Evolutionary conservation across 768 basidiomycete species (phyloP).

Genomic region (Russula emetica): DNA sequence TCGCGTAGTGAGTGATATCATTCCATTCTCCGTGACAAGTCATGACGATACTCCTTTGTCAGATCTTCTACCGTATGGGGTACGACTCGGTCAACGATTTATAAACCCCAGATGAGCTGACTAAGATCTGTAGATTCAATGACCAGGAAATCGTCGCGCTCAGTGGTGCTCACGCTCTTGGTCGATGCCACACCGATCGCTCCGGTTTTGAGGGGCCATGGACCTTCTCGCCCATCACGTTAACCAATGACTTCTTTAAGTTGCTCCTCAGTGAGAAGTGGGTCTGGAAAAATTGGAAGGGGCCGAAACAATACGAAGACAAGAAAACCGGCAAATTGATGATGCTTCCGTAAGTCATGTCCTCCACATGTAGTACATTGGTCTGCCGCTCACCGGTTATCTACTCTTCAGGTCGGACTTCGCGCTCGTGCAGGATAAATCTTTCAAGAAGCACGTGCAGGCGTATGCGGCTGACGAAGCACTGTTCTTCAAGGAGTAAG

Average conservation of each 20-base stretch:
- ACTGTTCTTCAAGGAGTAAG: constrained; percentile 92
- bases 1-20: constrained; percentile 53
- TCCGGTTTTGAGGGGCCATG: constrained; percentile 89
- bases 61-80: constrained; percentile 92
- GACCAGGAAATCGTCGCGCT: constrained; percentile 98
- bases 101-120: neutral
- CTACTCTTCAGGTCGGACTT: constrained; percentile 65
- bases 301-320: constrained; percentile 91
- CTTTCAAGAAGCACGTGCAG: constrained; percentile 84
- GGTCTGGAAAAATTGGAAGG: constrained; percentile 95
- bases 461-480: constrained; percentile 82
- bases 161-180: constrained; percentile 90
- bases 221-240: constrained; percentile 88
- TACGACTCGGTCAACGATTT: constrained; percentile 29
- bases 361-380: neutral
- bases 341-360: constrained; percentile 82
- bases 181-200: constrained; percentile 82
- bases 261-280: constrained; percentile 87
- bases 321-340: constrained; percentile 84
- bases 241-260: constrained; percentile 84
- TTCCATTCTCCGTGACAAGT: neutral
- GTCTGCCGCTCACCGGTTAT: neutral
- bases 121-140: constrained; percentile 55
- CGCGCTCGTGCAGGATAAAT: constrained; percentile 83
- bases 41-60: neutral